Conservation (phyloP, 768 basidiomycete genomes). For the Neoboletus brunneissimus region DNA sequence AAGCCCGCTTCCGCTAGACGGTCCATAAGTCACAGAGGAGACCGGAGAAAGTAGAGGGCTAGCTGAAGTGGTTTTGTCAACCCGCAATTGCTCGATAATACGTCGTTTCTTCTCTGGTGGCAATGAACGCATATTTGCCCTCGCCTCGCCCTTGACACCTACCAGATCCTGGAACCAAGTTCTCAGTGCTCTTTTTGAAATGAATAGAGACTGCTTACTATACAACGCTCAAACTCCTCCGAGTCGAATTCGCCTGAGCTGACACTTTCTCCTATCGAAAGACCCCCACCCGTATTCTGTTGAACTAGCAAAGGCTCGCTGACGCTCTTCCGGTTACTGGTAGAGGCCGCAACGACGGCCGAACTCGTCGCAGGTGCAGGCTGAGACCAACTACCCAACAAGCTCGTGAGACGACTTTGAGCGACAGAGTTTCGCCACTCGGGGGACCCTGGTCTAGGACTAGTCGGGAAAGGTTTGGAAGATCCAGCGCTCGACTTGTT, state of each 20-base stretch:
- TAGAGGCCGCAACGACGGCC: constrained; percentile 24
- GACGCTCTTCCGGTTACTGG: constrained; percentile 55
- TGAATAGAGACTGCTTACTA: constrained; percentile 44
- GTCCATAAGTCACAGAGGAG: constrained; percentile 54
- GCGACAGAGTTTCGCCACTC: constrained; percentile 57
- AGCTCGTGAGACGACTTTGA: constrained; percentile 57
- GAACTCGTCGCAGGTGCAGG: constrained; percentile 40
- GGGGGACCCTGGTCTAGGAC: constrained; percentile 30
- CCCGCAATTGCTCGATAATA: constrained; percentile 55
- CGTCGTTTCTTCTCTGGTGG: constrained; percentile 62
- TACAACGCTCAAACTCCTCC: constrained; percentile 62
- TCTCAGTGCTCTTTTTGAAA: constrained; percentile 5
- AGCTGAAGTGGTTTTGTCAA: constrained; percentile 32
- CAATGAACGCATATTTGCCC: constrained; percentile 59
- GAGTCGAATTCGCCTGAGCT: constrained; percentile 34
- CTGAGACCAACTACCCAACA: constrained; percentile 67
- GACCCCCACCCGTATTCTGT: constrained; percentile 38
- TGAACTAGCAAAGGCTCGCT: constrained; percentile 69
- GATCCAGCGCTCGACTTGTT: constrained; percentile 31
- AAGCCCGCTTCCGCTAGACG: constrained; percentile 52
- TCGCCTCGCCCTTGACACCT: constrained; percentile 68
- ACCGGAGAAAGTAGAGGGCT: constrained; percentile 30
- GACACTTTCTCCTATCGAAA: constrained; percentile 30
- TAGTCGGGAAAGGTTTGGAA: constrained; percentile 16
- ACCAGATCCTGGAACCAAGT: constrained; percentile 56